Conservation (phyloP, 768 basidiomycete species). For the Grammothele lineata region DNA sequence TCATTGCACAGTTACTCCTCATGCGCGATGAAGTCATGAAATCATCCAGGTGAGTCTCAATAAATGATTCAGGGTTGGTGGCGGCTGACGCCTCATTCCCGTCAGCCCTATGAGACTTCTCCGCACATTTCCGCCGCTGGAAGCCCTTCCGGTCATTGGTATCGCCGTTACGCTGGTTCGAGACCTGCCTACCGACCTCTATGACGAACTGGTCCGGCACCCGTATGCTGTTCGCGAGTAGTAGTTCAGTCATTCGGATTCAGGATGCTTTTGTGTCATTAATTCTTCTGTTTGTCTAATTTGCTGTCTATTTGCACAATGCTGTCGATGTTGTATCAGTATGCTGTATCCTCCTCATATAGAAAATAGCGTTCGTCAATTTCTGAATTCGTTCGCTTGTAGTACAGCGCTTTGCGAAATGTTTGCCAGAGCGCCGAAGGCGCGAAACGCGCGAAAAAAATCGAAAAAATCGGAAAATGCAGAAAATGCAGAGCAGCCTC, state of each 20-base stretch:
- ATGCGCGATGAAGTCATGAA: slow-evolving; percentile 90
- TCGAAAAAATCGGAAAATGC: too few species aligned
- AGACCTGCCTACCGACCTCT: slow-evolving; percentile 82
- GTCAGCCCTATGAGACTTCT: slow-evolving; percentile 89
- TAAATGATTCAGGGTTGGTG: background rate
- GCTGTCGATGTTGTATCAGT: slow-evolving; percentile 5
- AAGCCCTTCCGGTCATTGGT: slow-evolving; percentile 82
- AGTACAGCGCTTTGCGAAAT: too few species aligned
- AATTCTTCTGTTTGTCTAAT: background rate
- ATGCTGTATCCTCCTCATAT: too few species aligned
- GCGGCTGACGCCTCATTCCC: background rate
- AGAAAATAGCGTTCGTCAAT: too few species aligned
- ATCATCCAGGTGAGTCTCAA: slow-evolving; percentile 65
- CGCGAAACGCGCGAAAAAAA: too few species aligned
- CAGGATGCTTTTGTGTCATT: background rate
- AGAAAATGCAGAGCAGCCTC: too few species aligned
- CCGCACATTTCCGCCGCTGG: slow-evolving; percentile 89
- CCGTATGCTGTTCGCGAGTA: slow-evolving; percentile 55
- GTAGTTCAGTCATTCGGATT: background rate
- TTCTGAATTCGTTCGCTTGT: too few species aligned
- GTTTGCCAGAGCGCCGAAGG: too few species aligned
- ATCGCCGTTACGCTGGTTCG: slow-evolving; percentile 93
- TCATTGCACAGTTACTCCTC: slow-evolving; percentile 90
- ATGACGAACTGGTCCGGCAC: slow-evolving; percentile 86
- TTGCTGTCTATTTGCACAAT: slow-evolving; percentile 1